Conservation (phyloP, 768 basidiomycete genomes). For the Tylopilus vinaceipallidus region DNA sequence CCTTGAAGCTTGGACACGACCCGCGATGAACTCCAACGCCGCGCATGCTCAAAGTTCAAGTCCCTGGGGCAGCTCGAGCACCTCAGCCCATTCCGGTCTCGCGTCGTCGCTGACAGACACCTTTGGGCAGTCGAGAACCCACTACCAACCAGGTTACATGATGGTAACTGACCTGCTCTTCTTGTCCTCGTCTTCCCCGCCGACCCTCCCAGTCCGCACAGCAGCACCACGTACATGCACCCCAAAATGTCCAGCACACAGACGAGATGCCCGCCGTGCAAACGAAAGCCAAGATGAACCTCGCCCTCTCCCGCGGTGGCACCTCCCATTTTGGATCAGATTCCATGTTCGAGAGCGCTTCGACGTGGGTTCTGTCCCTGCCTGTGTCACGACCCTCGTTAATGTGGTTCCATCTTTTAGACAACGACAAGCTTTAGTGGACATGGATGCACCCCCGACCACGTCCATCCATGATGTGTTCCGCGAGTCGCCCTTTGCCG, state of each 20-base stretch:
- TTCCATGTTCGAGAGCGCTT: constrained; percentile 77
- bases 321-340: constrained; percentile 78
- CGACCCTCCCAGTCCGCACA: constrained; percentile 50
- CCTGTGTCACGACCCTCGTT: background rate
- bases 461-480: constrained; percentile 75
- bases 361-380: constrained; percentile 19
- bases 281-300: constrained; percentile 80
- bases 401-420: constrained; percentile 30
- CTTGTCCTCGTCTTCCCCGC: background rate
- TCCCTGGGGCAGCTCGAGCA: constrained; percentile 51
- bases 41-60: constrained; percentile 47
- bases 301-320: constrained; percentile 59
- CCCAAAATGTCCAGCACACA: constrained; percentile 57
- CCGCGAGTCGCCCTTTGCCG: constrained; percentile 42
- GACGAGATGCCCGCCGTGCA: constrained; percentile 75
- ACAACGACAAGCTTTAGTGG: constrained; percentile 60
- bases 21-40: constrained; percentile 24
- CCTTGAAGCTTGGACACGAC: background rate
- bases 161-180: constrained; percentile 54
- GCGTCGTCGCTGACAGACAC: constrained; percentile 61
- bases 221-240: constrained; percentile 55
- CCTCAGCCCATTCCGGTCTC: constrained; percentile 39
- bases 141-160: constrained; percentile 80
- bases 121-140: constrained; percentile 68
- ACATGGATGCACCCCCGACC: constrained; percentile 81